Conservation (phyloP, 1,284 basidiomycete genomes). For the Gastroboletus turbinatus region DNA sequence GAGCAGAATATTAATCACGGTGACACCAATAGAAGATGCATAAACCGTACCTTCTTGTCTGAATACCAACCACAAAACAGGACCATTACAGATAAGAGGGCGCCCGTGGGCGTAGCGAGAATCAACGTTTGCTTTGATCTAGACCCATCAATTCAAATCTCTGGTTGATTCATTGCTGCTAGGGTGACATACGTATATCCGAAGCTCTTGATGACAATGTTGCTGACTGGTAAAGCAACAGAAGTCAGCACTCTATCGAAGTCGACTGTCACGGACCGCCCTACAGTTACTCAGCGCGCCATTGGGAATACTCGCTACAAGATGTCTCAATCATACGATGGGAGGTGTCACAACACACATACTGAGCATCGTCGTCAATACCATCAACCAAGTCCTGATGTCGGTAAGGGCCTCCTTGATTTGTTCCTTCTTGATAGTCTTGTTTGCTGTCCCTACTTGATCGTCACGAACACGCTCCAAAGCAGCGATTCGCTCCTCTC, state of each 20-base stretch:
- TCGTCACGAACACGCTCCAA: conserved; percentile 70
- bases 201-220: conserved; percentile 61
- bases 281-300: conserved; percentile 64
- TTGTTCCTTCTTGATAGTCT: conserved; percentile 59
- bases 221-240: conserved; percentile 45
- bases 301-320: conserved; percentile 59
- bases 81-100: conserved; percentile 47
- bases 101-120: conserved; percentile 59
- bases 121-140: conserved; percentile 65
- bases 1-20: neutral
- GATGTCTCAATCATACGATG: conserved; percentile 12
- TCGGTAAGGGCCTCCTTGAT: conserved; percentile 58
- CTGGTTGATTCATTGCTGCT: neutral
- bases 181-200: conserved; percentile 56
- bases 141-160: neutral
- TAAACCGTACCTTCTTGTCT: conserved; percentile 49
- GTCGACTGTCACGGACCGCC: conserved; percentile 19
- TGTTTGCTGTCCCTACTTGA: conserved; percentile 63
- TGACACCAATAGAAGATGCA: neutral
- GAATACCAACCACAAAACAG: conserved; percentile 63
- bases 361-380: conserved; percentile 59
- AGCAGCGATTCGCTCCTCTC: conserved; percentile 61
- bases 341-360: conserved; percentile 23
- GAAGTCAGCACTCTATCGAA: neutral
- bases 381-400: conserved; percentile 63